Evolutionary conservation across 2,329 filamentous ascomycete genomes (phyloP), one percentile per base, ranked within the genome.

Genomic region (Fusarium mundagurra): DNA sequence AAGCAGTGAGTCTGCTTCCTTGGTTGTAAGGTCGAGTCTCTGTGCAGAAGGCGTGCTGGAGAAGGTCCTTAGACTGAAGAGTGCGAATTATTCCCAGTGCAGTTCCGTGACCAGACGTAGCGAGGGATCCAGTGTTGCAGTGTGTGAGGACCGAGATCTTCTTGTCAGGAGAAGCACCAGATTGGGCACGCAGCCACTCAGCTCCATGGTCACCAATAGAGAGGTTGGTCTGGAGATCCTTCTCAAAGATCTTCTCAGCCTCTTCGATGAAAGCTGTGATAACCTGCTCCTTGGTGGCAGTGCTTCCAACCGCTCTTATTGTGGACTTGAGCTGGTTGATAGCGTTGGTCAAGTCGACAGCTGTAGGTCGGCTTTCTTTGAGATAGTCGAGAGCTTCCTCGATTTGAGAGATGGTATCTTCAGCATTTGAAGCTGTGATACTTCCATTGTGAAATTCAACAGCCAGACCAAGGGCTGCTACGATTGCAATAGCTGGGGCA

Each of bases 11-110:
- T 27, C 96, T 91, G 59, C 95, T 97, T 63, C 96, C 96, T 85
- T 99, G 96, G 85, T 99, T 99, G 84, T 99, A 99, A 0, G 96
- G 96, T 39, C 96, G 90, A 6, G 96, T 99, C 85, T 99, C 96
- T 55, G 96, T 98, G 86, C 96, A 99, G 86, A 94, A 99, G 44
- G 95, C 96, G 80, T 95, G 95, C 71, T 91, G 88, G 31, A 99
- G 88, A 12, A 90, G 86, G 10, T 88, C 86, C 64, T 87, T 87
- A 18, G 89, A 84, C 79, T 94, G 90, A 10, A 99, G 87, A 9
- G 93, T 94, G 65, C 96, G 93, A 76, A 99, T 95, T 58, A 99
- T 96, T 29, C 96, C 96, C 6, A 99, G 87, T 0, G 96, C 96
- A 17, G 96, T 99, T 59, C 96, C 96, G 81, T 98, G 97, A n/a